Base-by-base conservation (phyloP, 2,329 filamentous ascomycete genomes). In the Botryotinia narcissicola region DNA sequence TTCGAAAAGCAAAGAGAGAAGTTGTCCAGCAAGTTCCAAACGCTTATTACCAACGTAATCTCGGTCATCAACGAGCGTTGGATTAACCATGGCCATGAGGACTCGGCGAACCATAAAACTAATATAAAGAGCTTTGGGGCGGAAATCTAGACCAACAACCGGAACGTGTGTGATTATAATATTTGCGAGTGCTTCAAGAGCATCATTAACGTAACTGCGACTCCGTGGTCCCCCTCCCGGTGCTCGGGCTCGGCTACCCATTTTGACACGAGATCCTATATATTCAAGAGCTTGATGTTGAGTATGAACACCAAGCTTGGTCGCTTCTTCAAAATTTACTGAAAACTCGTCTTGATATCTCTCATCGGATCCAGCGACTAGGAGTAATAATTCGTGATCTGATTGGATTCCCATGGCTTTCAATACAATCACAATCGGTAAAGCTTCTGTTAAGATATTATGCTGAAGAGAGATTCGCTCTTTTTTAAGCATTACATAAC, bases 11-110 rank as follows among this genome's bases (percentile, higher is more conserved):
- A 99, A 87, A 4, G 96, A 95, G 75, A 99, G 85, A 81, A 99
- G 91, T 83, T 98, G 96, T 0, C 96, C 96, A 71, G 97, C 97
- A 83, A 99, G 83, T 82, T 99, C 96, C 61, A 99, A 86, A 74
- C 96, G 90, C 84, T 99, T 99, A 84, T 99, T 99, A 77, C 96
- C 96, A 44, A 99, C 94, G 80, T 98, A 99, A 83, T 99, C 97
- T 80, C 96, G 89, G 81, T 99, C 96, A 78, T 99, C 96, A 2
- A 99, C 94, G 71, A 98, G 86, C 73, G 92, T 94, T 1, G 93
- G 89, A 80, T 99, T 93, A 74, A 96, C 92, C 80, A 94, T 92
- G 2, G 95, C 95, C 93, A 98, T 97, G 67, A 99, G 84, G 5
- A 98, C 95, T 82, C 95, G 90, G n/a, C 96, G 92, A 42, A 94